Percentiles rank a stretch among this genome's conserved stretches.
These are phyloP conservation scores for Solanum tacnaense DNA, from an alignment of 257 asterid species.

Conservation along the genomic window DNA sequence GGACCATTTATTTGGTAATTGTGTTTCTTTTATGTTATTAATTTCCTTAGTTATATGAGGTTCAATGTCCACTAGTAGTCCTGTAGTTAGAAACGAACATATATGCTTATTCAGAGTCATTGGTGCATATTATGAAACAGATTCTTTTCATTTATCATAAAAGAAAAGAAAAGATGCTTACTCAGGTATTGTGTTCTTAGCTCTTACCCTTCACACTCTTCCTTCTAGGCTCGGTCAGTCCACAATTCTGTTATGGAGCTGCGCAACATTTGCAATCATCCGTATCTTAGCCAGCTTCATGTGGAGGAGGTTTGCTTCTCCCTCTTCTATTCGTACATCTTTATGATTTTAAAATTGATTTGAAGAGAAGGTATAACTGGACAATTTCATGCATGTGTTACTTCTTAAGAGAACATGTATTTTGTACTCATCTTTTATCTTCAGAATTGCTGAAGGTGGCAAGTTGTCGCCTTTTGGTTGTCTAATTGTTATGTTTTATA, in stretches of 20 bases:
- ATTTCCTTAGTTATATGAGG: not conserved
- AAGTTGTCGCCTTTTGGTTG: not conserved
- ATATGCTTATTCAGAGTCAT: not conserved
- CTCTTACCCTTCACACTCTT: not conserved
- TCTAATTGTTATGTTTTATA: not conserved
- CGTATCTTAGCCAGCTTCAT: slow-evolving; percentile 96
- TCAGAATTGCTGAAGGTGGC: not conserved
- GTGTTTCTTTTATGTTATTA: not conserved
- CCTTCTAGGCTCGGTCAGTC: slow-evolving; percentile 75
- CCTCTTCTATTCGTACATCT: not conserved
- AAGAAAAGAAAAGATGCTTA: not conserved
- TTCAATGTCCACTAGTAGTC: not conserved
- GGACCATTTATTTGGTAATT: not conserved
- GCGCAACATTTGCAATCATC: slow-evolving; percentile 97
- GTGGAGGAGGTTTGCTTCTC: slow-evolving; percentile 71
- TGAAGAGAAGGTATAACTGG: not conserved
- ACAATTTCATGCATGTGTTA: not conserved
- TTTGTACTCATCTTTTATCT: not conserved
- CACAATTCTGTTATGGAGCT: slow-evolving; percentile 99
- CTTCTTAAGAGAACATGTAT: not conserved
- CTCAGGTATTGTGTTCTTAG: not conserved
- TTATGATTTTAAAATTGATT: not conserved
- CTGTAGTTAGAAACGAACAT: not conserved
- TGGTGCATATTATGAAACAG: not conserved
- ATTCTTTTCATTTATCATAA: not conserved